Evolutionary conservation across 2,329 filamentous ascomycete genomes (phyloP).

Genomic region (Didymella lethalis): DNA sequence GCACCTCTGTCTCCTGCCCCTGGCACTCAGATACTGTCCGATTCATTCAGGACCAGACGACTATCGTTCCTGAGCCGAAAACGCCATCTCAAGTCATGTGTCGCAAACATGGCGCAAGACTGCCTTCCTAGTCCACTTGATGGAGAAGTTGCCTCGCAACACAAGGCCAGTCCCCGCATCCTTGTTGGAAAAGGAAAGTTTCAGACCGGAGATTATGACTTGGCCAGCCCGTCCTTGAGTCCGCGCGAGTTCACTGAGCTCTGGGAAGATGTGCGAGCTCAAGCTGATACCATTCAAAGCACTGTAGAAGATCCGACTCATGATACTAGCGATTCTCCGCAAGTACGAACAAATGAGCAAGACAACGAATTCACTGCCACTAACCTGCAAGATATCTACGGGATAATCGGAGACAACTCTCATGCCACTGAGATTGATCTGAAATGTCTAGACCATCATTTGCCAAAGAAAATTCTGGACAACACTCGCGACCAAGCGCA

Average conservation of each 20-base stretch:
- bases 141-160: not conserved
- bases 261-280: not conserved
- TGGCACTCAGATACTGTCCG: not conserved
- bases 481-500: conserved; percentile 4
- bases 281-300: not conserved
- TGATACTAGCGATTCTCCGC: not conserved
- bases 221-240: not conserved
- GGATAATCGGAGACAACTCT: not conserved
- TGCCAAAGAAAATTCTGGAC: not conserved
- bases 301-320: not conserved
- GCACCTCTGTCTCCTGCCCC: not conserved
- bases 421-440: not conserved
- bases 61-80: not conserved
- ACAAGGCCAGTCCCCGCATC: not conserved
- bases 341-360: not conserved
- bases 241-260: not conserved
- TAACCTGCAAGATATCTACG: not conserved
- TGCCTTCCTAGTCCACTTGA: not conserved
- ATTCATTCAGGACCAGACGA: not conserved
- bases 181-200: not conserved
- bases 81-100: not conserved
- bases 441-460: not conserved
- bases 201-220: not conserved
- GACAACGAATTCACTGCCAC: not conserved
- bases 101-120: not conserved